phyloP scores from a whole-genome alignment of 495 filamentous ascomycete species.

The Platismatia glauca region DNA sequence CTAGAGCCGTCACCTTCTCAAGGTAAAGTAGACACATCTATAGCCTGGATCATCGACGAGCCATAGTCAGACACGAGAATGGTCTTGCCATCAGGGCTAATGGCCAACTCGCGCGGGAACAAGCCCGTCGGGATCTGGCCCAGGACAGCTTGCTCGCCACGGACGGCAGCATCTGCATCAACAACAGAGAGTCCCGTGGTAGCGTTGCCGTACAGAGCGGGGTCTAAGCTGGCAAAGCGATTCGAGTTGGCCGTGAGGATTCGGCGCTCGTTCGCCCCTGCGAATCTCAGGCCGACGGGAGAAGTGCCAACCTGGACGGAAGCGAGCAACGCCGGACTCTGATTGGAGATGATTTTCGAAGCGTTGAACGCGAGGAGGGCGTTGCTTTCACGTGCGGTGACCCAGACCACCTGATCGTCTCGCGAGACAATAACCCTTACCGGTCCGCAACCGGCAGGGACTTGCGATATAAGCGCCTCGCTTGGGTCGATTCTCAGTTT shows the following conservation, averaged over 20 bases:
- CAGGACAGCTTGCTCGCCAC: constrained; percentile 14
- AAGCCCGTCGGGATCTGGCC: constrained; percentile 4
- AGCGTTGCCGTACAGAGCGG: constrained; percentile 13
- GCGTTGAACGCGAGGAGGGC: constrained; percentile 24
- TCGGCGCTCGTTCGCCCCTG: constrained; percentile 4
- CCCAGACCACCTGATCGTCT: constrained; percentile 19
- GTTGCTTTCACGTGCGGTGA: constrained; percentile 23
- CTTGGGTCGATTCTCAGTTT: constrained; percentile 21
- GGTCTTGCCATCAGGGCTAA: constrained; percentile 23
- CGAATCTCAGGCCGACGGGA: constrained; percentile 23
- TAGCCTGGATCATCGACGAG: not conserved
- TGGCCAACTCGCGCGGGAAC: constrained; percentile 14
- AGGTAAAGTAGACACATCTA: constrained; percentile 5
- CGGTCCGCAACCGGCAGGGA: constrained; percentile 19
- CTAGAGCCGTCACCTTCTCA: not conserved
- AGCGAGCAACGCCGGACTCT: constrained; percentile 23
- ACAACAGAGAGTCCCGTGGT: constrained; percentile 26
- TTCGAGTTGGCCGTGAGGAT: constrained; percentile 3
- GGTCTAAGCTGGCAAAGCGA: not conserved
- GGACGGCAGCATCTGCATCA: constrained; percentile 23
- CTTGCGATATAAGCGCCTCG: constrained; percentile 19
- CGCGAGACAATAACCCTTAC: constrained; percentile 22
- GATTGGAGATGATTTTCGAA: constrained; percentile 24
- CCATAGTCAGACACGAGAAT: constrained; percentile 21
- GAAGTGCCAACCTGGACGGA: constrained; percentile 26